These are phyloP conservation scores for Balakata baccata DNA, from an alignment of 345 rosid species.

Conservation along the genomic window DNA sequence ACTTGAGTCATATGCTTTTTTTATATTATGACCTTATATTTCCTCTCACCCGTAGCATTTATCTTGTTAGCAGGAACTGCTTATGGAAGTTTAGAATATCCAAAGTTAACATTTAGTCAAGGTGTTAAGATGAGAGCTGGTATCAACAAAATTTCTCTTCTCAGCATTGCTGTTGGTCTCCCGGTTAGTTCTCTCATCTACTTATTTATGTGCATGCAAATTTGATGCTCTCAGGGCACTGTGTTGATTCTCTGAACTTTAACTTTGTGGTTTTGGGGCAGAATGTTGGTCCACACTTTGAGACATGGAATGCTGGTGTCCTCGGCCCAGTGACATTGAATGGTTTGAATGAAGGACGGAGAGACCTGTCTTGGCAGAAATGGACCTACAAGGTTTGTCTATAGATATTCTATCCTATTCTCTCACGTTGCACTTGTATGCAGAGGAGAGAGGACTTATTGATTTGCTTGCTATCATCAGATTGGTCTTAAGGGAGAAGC, in stretches of 20 bases:
- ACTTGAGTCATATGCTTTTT: background rate
- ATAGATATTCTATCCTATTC: background rate
- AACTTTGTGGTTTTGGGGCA: slow-evolving; percentile 31
- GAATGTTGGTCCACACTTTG: slow-evolving; percentile 98
- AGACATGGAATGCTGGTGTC: slow-evolving; percentile 95
- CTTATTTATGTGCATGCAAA: background rate
- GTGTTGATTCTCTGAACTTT: slow-evolving; percentile 10
- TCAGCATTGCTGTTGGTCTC: slow-evolving; percentile 94
- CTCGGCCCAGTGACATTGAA: slow-evolving; percentile 83
- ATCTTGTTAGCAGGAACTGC: slow-evolving; percentile 56
- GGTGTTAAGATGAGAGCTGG: slow-evolving; percentile 84
- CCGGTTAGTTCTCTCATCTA: slow-evolving; percentile 58
- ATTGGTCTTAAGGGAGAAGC: slow-evolving; percentile 95
- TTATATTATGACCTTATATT: background rate
- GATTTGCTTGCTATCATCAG: slow-evolving; percentile 34
- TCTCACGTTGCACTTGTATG: background rate
- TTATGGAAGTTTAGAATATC: slow-evolving; percentile 87
- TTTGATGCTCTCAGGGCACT: background rate
- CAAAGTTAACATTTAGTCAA: slow-evolving; percentile 66
- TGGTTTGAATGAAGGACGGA: slow-evolving; percentile 73
- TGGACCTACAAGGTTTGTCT: slow-evolving; percentile 90
- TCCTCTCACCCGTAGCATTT: background rate
- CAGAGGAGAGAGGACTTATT: background rate
- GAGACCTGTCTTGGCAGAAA: slow-evolving; percentile 93
- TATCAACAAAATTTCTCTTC: slow-evolving; percentile 69